phyloP scores from a whole-genome alignment of 306 rosid genomes.

The Cucumis cinereus region DNA sequence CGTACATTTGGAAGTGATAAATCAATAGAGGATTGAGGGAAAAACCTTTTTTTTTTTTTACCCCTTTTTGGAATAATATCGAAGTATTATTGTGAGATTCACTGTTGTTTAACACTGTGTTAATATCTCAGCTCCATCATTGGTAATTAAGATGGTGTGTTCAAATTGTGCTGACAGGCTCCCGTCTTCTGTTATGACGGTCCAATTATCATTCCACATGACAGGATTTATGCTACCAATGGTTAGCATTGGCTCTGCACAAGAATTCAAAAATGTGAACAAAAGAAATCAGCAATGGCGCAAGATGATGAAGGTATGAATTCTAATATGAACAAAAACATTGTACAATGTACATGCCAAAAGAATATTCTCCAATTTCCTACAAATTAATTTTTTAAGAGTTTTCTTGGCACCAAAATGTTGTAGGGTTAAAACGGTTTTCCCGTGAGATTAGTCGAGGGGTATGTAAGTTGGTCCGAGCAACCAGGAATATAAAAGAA shows the following conservation, averaged over 20 bases:
- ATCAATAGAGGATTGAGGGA: not conserved
- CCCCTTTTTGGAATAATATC: not conserved
- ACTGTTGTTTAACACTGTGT: slow-evolving; percentile 36
- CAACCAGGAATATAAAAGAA: not conserved
- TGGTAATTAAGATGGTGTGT: slow-evolving; percentile 73
- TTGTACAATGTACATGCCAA: not conserved
- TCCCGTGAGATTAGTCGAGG: too few relatives aligned
- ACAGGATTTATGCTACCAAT: slow-evolving; percentile 72
- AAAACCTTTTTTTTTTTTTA: not conserved
- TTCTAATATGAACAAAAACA: not conserved
- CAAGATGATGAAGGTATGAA: not conserved
- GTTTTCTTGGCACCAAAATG: too few relatives aligned
- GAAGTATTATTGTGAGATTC: not conserved
- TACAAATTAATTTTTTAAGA: too few relatives aligned
- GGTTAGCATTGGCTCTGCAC: slow-evolving; percentile 85
- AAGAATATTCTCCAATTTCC: too few relatives aligned
- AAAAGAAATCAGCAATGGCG: not conserved
- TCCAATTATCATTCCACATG: slow-evolving; percentile 92
- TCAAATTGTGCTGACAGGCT: slow-evolving; percentile 93
- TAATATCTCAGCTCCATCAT: slow-evolving; percentile 74
- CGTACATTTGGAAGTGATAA: not conserved
- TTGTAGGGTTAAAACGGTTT: too few relatives aligned
- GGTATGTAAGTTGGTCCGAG: too few relatives aligned
- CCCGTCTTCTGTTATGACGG: slow-evolving; percentile 79
- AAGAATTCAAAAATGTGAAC: not conserved